phyloP scores from a whole-genome alignment of 495 filamentous ascomycete species.

The Hyphodiscus hymeniophilus region DNA sequence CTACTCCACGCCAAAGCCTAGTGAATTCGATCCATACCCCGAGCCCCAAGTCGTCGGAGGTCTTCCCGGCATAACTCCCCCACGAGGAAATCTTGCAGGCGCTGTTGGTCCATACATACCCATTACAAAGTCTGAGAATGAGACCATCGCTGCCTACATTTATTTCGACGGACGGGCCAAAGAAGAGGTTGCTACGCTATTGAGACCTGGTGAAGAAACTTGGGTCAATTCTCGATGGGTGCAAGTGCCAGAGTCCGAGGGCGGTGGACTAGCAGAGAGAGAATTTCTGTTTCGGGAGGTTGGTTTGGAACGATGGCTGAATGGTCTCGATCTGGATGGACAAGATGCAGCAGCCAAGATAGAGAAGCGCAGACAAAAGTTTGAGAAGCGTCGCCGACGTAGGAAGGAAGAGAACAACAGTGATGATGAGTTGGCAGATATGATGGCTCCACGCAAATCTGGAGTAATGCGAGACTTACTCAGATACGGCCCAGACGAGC shows the following conservation, averaged over 20 bases:
- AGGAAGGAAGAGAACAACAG: constrained; percentile 45
- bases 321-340: constrained; percentile 85
- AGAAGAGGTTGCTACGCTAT: constrained; percentile 91
- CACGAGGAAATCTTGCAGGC: constrained; percentile 29
- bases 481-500: constrained; percentile 66
- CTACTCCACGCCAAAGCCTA: constrained; percentile 76
- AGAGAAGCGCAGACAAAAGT: constrained; percentile 75
- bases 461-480: constrained; percentile 46
- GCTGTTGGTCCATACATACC: constrained; percentile 80
- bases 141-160: constrained; percentile 96
- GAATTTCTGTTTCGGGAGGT: constrained; percentile 98
- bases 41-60: constrained; percentile 67
- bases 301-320: constrained; percentile 90
- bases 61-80: constrained; percentile 11
- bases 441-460: constrained; percentile 13
- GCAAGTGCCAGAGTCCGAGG: constrained; percentile 81
- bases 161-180: constrained; percentile 96
- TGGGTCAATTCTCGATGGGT: constrained; percentile 99
- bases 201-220: constrained; percentile 91
- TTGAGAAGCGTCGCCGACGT: constrained; percentile 74
- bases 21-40: constrained; percentile 61
- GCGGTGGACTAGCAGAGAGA: constrained; percentile 87
- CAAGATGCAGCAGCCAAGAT: constrained; percentile 79
- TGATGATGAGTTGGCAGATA: constrained; percentile 43
- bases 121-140: constrained; percentile 80